Evolutionary conservation across 169 alveolate genomes (phyloP).

Genomic region (Amoebophrya sp.): DNA sequence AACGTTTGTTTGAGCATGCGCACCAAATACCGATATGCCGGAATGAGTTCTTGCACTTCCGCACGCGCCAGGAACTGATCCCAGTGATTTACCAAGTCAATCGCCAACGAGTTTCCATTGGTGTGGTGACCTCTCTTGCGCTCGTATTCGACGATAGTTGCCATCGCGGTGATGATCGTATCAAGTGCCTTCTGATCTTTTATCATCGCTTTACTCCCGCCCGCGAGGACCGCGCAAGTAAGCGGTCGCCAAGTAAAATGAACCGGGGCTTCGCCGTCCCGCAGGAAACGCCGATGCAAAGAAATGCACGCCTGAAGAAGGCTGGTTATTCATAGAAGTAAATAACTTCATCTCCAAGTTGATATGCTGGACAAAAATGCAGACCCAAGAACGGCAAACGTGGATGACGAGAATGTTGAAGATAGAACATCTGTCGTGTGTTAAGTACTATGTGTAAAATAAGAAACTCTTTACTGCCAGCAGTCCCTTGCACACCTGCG

Average conservation of each 20-base stretch:
- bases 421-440: no score
- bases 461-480: no score
- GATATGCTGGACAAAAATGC: no score
- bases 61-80: neutral
- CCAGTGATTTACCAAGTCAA: neutral
- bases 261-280: neutral
- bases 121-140: neutral
- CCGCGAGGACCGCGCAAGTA: neutral
- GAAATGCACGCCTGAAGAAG: neutral
- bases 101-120: neutral
- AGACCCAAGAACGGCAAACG: no score
- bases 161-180: neutral
- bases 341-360: no score
- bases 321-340: no score
- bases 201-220: neutral
- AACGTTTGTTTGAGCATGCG: neutral
- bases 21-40: neutral
- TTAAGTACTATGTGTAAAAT: no score
- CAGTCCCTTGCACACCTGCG: neutral
- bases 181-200: neutral
- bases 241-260: neutral
- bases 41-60: neutral
- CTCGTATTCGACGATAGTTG: neutral
- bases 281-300: neutral
- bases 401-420: no score